Evolutionary conservation across 352 stramenopile species (phyloP).

Genomic region (Globisporangium abappressorium): DNA sequence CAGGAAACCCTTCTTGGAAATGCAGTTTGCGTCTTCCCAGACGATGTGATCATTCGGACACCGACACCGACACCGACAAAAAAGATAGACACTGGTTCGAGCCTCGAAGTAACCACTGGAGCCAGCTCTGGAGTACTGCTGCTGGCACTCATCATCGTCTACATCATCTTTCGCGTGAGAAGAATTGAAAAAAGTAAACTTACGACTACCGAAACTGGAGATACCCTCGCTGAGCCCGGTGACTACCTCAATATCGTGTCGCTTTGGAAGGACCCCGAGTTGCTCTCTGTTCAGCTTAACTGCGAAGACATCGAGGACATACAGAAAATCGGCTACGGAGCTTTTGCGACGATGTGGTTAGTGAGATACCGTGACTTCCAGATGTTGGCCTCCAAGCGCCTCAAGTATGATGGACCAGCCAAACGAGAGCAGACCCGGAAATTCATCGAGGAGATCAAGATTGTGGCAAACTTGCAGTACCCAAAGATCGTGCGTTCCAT

Average conservation of each 20-base stretch:
- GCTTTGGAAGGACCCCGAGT: constrained; percentile 44
- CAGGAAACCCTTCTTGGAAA: constrained; percentile 24
- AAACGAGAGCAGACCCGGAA: constrained; percentile 29
- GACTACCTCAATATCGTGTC: constrained; percentile 11
- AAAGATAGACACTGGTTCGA: neutral
- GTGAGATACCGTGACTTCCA: neutral
- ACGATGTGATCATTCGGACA: constrained; percentile 23
- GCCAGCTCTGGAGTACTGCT: neutral
- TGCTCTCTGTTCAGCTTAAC: constrained; percentile 43
- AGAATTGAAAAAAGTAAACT: neutral
- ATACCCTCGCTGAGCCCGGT: too few relatives aligned
- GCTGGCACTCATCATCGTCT: neutral
- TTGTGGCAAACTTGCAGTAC: constrained; percentile 42
- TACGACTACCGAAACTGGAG: neutral
- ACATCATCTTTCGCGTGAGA: neutral
- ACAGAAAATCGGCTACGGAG: neutral
- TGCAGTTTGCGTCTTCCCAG: constrained; percentile 29
- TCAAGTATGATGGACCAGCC: constrained; percentile 32
- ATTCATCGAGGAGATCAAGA: constrained; percentile 60
- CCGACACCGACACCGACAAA: constrained; percentile 4
- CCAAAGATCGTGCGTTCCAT: constrained; percentile 45
- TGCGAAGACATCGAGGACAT: constrained; percentile 47
- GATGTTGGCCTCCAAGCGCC: constrained; percentile 27
- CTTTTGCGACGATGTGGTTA: constrained; percentile 12
- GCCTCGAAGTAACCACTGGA: constrained; percentile 15